These are phyloP conservation scores for Acrocalymma vagum DNA, from an alignment of 2,329 filamentous ascomycete genomes.

Conservation along the genomic window DNA sequence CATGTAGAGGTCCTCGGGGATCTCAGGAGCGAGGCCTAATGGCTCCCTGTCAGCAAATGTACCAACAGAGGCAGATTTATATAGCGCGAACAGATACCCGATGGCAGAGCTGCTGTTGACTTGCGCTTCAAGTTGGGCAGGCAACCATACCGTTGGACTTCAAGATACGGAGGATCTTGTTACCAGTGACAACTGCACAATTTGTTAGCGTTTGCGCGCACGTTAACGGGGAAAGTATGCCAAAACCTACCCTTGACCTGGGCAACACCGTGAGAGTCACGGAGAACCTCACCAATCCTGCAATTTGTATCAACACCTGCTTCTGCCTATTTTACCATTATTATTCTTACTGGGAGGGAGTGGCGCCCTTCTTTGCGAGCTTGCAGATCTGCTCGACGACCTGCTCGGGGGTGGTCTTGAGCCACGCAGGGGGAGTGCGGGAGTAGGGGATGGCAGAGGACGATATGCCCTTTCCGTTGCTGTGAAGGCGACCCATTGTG, in stretches of 20 bases:
- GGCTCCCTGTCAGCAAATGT: slow-evolving; percentile 46
- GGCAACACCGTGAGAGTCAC: slow-evolving; percentile 97
- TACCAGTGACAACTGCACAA: slow-evolving; percentile 71
- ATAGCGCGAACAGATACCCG: slow-evolving; percentile 73
- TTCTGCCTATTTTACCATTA: background rate
- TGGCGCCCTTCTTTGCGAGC: slow-evolving; percentile 98
- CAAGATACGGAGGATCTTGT: slow-evolving; percentile 99
- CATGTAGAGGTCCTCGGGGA: slow-evolving; percentile 99
- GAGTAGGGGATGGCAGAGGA: slow-evolving; percentile 97
- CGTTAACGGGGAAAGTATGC: slow-evolving; percentile 1
- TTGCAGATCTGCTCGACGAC: slow-evolving; percentile 99
- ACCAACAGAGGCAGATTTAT: slow-evolving; percentile 56
- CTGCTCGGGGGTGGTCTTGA: slow-evolving; percentile 98
- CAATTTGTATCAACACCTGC: slow-evolving; percentile 16
- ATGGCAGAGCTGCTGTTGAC: slow-evolving; percentile 44
- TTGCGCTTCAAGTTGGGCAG: slow-evolving; percentile 52
- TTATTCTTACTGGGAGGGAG: slow-evolving; percentile 75
- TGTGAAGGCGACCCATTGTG: slow-evolving; percentile 97
- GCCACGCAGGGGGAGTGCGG: slow-evolving; percentile 89
- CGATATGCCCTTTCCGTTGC: slow-evolving; percentile 99
- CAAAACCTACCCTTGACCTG: slow-evolving; percentile 87
- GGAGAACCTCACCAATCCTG: slow-evolving; percentile 93
- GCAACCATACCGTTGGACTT: slow-evolving; percentile 90
- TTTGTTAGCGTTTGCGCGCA: slow-evolving; percentile 20
- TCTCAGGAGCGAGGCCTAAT: slow-evolving; percentile 94